A percentile compares a stretch with the other conserved stretches of the same genome.
phyloP scores from a whole-genome alignment of 2,329 filamentous ascomycete genomes.

The Torrubiellomyces zombiae region DNA sequence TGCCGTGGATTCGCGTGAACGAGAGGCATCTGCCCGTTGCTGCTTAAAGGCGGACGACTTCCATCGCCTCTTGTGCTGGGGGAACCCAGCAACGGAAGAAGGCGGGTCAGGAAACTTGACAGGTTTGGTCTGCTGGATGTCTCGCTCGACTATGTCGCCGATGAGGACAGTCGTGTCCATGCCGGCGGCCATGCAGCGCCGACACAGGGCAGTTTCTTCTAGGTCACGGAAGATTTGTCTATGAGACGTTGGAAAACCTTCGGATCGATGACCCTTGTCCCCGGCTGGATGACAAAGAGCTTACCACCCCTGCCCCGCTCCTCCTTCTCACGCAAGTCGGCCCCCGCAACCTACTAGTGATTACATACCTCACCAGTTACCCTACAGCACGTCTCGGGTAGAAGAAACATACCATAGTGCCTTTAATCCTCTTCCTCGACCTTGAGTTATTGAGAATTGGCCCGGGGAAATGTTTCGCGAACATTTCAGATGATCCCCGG shows the following conservation, averaged over 20 bases:
- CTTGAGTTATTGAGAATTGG: background rate
- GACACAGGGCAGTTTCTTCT: no score
- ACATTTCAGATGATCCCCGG: background rate
- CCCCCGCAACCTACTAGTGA: no score
- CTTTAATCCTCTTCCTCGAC: no score
- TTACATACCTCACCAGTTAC: no score
- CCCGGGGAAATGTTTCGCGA: background rate
- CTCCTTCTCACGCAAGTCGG: no score
- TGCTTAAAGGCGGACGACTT: slow-evolving; percentile 68
- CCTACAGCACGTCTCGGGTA: no score
- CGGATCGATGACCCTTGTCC: no score
- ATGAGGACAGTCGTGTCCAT: slow-evolving; percentile 40
- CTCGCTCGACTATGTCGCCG: slow-evolving; percentile 66
- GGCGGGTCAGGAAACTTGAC: slow-evolving; percentile 37
- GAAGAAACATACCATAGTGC: no score
- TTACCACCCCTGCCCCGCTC: no score
- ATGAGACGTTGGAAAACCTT: no score
- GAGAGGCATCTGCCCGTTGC: slow-evolving; percentile 11
- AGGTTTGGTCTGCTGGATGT: slow-evolving; percentile 39
- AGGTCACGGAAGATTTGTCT: no score
- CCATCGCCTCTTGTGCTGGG: slow-evolving; percentile 67
- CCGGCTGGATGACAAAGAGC: no score
- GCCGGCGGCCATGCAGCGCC: slow-evolving; percentile 1
- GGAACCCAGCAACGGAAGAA: slow-evolving; percentile 52
- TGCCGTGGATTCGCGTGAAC: slow-evolving; percentile 2